phyloP scores from a whole-genome alignment of 148 eudicot genomes.

The Pouteria glomerata region DNA sequence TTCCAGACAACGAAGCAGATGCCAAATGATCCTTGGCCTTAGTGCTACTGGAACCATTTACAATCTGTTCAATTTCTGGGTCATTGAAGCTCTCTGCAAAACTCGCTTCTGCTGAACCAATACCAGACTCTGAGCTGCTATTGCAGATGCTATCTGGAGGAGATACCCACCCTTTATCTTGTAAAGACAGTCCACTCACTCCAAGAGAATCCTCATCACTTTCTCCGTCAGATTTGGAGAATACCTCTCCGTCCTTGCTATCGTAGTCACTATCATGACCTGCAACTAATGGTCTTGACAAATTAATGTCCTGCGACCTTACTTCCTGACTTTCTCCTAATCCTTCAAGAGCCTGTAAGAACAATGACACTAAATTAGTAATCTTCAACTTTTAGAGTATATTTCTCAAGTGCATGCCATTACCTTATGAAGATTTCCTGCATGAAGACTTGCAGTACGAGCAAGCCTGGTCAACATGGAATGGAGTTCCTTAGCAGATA shows the following conservation, averaged over 20 bases:
- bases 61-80: slow-evolving; percentile 34
- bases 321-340: slow-evolving; percentile 65
- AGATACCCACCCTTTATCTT: slow-evolving; percentile 83
- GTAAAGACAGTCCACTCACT: slow-evolving; percentile 27
- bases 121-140: slow-evolving; percentile 51
- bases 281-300: slow-evolving; percentile 42
- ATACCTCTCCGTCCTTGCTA: slow-evolving; percentile 34
- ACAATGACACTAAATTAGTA: slow-evolving; percentile 9
- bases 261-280: slow-evolving; percentile 36
- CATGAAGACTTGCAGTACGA: slow-evolving; percentile 85
- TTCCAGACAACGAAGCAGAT: slow-evolving; percentile 21
- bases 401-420: slow-evolving; percentile 4
- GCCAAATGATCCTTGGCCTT: slow-evolving; percentile 28
- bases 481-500: slow-evolving; percentile 76
- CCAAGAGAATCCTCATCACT: slow-evolving; percentile 31
- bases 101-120: slow-evolving; percentile 40
- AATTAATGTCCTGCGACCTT: slow-evolving; percentile 52
- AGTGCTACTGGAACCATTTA: slow-evolving; percentile 22
- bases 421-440: slow-evolving; percentile 95
- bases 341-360: slow-evolving; percentile 84
- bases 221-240: slow-evolving; percentile 38
- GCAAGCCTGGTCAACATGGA: slow-evolving; percentile 75
- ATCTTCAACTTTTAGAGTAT: not conserved
- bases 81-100: slow-evolving; percentile 41
- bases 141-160: slow-evolving; percentile 75